These are phyloP conservation scores for Globisporangium cystogenes DNA, from an alignment of 352 stramenopile genomes.

Conservation along the genomic window DNA sequence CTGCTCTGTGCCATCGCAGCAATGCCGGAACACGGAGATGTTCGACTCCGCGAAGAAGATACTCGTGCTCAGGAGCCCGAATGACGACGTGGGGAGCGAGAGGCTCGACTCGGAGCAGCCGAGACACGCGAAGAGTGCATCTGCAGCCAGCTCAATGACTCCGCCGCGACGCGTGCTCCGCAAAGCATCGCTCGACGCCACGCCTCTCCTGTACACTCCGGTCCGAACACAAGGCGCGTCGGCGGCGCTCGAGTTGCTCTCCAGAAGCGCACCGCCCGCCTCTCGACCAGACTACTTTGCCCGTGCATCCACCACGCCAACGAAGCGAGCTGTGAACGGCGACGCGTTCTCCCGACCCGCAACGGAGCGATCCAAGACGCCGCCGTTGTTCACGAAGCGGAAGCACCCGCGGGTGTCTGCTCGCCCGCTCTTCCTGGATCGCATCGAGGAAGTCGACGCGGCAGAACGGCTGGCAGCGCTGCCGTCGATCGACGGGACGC, in stretches of 20 bases:
- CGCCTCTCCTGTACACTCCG: slow-evolving; percentile 7
- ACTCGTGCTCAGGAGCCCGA: slow-evolving; percentile 34
- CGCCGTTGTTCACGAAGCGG: slow-evolving; percentile 26
- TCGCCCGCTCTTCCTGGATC: slow-evolving; percentile 33
- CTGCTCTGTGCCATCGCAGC: slow-evolving; percentile 5
- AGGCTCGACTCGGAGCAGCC: neutral
- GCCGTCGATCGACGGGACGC: slow-evolving; percentile 27
- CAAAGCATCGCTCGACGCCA: slow-evolving; percentile 18
- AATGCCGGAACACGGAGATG: slow-evolving; percentile 67
- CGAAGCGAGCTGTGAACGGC: slow-evolving; percentile 24
- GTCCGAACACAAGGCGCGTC: slow-evolving; percentile 3
- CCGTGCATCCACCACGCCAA: slow-evolving; percentile 11
- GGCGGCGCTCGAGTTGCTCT: slow-evolving; percentile 44
- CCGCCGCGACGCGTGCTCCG: slow-evolving; percentile 16
- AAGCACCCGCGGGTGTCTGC: slow-evolving; percentile 32
- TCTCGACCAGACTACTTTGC: slow-evolving; percentile 5
- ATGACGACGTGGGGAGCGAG: slow-evolving; percentile 6
- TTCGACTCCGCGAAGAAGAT: slow-evolving; percentile 70
- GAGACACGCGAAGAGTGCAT: neutral
- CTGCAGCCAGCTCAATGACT: neutral
- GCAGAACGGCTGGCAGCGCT: slow-evolving; percentile 8
- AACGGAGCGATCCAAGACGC: neutral
- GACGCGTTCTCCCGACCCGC: neutral
- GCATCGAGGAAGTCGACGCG: slow-evolving; percentile 20
- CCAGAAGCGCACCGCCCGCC: slow-evolving; percentile 40